Evolutionary conservation across 441 rosid species (phyloP).

Genomic region (Theobroma grandiflorum): DNA sequence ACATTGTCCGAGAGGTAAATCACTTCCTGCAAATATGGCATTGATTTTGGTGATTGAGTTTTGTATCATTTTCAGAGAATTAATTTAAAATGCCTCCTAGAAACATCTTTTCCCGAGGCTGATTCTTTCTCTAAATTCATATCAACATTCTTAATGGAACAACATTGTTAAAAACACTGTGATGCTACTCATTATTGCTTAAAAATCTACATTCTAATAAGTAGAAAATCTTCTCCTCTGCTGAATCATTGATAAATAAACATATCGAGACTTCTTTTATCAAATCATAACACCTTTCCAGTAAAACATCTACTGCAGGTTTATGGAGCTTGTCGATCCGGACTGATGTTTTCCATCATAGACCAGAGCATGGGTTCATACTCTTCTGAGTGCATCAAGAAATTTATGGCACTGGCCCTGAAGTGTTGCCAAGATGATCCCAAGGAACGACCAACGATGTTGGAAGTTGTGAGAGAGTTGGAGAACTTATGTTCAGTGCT

Average conservation of each 20-base stretch:
- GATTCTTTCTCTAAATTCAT: not conserved
- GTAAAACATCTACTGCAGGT: constrained; percentile 45
- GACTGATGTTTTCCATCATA: constrained; percentile 64
- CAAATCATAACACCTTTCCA: not conserved
- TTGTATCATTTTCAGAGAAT: not conserved
- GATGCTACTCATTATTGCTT: not conserved
- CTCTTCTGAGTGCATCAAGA: constrained; percentile 67
- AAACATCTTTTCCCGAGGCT: not conserved
- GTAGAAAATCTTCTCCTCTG: not conserved
- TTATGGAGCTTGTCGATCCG: constrained; percentile 58
- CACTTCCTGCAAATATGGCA: not conserved
- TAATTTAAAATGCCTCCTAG: not conserved
- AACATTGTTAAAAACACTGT: not conserved
- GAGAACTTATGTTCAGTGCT: constrained; percentile 58
- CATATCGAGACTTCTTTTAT: not conserved
- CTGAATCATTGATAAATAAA: not conserved
- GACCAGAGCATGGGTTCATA: constrained; percentile 85
- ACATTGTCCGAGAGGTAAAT: constrained; percentile 83
- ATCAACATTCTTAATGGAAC: not conserved
- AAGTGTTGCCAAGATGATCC: constrained; percentile 70
- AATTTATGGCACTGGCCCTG: constrained; percentile 65
- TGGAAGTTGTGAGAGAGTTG: constrained; percentile 74
- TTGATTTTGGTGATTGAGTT: not conserved
- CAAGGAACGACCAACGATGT: constrained; percentile 72
- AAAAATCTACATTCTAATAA: not conserved